Base-by-base conservation (phyloP, 495 filamentous ascomycete genomes). In the Trypethelium eluteriae region DNA sequence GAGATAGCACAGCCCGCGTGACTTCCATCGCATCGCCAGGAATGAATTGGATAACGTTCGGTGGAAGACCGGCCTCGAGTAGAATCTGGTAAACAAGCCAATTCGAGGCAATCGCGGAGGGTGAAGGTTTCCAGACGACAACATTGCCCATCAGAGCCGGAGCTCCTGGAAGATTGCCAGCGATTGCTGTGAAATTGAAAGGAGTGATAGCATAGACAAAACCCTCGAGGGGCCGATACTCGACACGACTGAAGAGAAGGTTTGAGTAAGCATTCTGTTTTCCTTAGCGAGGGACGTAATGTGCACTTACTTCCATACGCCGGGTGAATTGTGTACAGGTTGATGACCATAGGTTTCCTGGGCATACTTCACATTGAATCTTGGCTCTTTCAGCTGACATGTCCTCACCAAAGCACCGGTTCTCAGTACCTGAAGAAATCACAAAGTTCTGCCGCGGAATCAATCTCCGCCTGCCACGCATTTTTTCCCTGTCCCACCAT, bases 401-500 rank as follows among this genome's bases (percentile, higher is more conserved):
- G 6, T 18, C 25, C 12, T 36, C 44, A 59, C 47, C 80, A n/a
- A 16, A 6, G 35, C 2, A n/a, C 41, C 35, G n/a, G 39, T 34
- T 25, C 25, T 18, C 16, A 41, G n/a, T 47, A 75, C 75, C 76
- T 71, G 61, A 98, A 82, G 79, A 98, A 98, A 76, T 98, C 93
- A 70, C 84, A 86, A 50, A 96, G 78, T 81, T 98, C 93, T 2
- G 93, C 93, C 3, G 93, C 93, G 35, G 93, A 86, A 77, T 97
- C 92, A 70, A 97, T 96, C 83, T 97, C 92, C 25, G 92, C 92
- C 76, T 97, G 92, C 91, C 91, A 96, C 35, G 89, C 89, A 76
- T 96, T 96, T 83, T 97, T 97, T 69, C 92, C 92, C 76, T 97
- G 92, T 39, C 92, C 92, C 34, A 96, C 81, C 83, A 97, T 96